Evolutionary conservation across 2,329 filamentous ascomycete species (phyloP).

Genomic region (Epichloe scottii): DNA sequence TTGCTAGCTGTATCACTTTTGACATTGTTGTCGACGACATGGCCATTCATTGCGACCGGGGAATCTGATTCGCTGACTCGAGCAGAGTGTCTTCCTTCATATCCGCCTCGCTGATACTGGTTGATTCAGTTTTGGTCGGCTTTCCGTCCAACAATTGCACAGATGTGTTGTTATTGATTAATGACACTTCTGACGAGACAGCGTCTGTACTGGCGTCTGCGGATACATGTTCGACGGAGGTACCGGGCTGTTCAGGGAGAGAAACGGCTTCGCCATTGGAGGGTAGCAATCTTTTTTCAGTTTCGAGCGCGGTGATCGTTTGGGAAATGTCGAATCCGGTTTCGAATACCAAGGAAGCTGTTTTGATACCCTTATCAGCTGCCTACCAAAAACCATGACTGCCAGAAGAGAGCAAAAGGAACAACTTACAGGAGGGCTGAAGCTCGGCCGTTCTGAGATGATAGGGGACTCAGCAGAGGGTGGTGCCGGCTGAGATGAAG

Average conservation of each 20-base stretch:
- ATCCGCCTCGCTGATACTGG: neutral
- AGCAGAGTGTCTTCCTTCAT: neutral
- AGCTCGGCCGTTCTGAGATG: slow-evolving; percentile 19
- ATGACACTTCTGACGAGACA: slow-evolving; percentile 2
- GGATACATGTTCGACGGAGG: slow-evolving; percentile 11
- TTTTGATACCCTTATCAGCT: neutral
- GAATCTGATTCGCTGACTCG: neutral
- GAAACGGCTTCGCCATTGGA: slow-evolving; percentile 27
- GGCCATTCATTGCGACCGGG: neutral
- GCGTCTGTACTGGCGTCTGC: neutral
- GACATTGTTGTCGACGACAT: neutral
- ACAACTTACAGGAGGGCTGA: slow-evolving; percentile 38
- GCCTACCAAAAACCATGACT: neutral
- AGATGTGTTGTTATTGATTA: neutral
- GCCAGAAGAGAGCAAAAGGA: neutral
- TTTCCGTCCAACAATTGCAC: neutral
- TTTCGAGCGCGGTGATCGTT: slow-evolving; percentile 22
- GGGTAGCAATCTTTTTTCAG: slow-evolving; percentile 30
- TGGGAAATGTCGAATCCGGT: slow-evolving; percentile 39
- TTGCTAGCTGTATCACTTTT: slow-evolving; percentile 10
- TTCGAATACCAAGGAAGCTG: slow-evolving; percentile 47
- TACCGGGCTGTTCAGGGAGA: slow-evolving; percentile 29
- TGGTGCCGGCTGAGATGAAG: slow-evolving; percentile 9
- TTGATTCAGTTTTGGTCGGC: neutral
- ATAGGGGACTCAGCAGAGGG: slow-evolving; percentile 2